phyloP scores from a whole-genome alignment of 257 asterid genomes.

The Fraxinus cuspidata region DNA sequence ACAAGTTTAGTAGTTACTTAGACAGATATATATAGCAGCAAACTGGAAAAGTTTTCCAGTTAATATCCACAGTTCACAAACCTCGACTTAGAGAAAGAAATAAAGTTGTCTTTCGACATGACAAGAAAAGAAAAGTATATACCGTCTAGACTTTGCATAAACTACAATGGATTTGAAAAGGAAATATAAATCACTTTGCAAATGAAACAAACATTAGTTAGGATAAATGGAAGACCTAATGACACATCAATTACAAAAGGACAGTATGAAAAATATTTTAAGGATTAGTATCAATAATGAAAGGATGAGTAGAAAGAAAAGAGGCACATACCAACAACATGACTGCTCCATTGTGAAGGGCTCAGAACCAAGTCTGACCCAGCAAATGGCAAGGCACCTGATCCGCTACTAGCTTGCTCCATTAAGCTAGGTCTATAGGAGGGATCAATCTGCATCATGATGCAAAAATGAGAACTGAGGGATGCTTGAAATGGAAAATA shows the following conservation, averaged over 20 bases:
- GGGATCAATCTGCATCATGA: conserved; percentile 87
- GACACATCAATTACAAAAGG: conserved; percentile 7
- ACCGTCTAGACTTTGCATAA: neutral
- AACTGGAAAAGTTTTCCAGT: neutral
- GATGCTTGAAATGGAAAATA: conserved; percentile 18
- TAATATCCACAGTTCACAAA: neutral
- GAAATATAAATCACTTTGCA: neutral
- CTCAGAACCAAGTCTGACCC: conserved; percentile 93
- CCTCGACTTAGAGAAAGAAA: neutral
- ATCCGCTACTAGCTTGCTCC: conserved; percentile 39
- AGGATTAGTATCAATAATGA: neutral
- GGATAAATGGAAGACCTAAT: neutral
- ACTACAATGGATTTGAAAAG: neutral
- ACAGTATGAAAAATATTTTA: neutral
- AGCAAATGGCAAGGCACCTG: conserved; percentile 83
- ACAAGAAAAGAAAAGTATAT: neutral
- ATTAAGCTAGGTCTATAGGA: conserved; percentile 77
- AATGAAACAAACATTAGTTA: neutral
- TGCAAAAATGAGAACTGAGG: conserved; percentile 24
- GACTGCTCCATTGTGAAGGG: conserved; percentile 92
- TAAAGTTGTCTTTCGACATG: neutral
- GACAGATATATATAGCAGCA: neutral
- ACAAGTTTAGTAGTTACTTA: conserved; percentile 12
- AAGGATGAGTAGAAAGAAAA: conserved; percentile 20
- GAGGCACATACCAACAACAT: conserved; percentile 78